Conservation (phyloP, 768 basidiomycete species). For the Termitomyces sp. region DNA sequence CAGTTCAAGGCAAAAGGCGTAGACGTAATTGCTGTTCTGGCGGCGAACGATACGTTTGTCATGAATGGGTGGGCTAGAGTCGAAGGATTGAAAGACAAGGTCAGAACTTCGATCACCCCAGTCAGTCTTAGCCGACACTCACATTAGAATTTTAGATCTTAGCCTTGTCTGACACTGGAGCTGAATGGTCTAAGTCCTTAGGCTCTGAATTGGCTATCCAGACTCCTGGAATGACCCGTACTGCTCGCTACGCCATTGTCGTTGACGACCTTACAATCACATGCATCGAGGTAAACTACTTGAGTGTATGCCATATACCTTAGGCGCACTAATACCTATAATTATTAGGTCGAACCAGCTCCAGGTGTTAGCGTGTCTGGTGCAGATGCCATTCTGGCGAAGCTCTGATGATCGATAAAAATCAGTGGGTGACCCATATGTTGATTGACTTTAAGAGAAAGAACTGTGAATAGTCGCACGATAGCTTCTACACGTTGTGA, state of each 20-base stretch:
- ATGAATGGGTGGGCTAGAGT: slow-evolving; percentile 59
- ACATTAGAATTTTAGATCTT: slow-evolving; percentile 40
- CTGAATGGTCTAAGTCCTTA: slow-evolving; percentile 49
- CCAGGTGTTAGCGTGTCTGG: slow-evolving; percentile 50
- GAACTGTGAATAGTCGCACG: slow-evolving; percentile 2
- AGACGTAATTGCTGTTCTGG: slow-evolving; percentile 63
- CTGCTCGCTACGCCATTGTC: slow-evolving; percentile 56
- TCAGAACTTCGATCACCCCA: slow-evolving; percentile 10
- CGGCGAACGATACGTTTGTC: slow-evolving; percentile 79
- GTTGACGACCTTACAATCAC: slow-evolving; percentile 67
- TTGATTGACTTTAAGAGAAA: neutral
- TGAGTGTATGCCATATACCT: neutral
- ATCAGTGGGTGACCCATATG: slow-evolving; percentile 13
- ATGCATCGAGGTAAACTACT: slow-evolving; percentile 47
- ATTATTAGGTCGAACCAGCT: slow-evolving; percentile 38
- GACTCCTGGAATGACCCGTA: slow-evolving; percentile 47
- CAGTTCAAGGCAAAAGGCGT: slow-evolving; percentile 77
- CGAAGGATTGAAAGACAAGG: slow-evolving; percentile 64
- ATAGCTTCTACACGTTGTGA: neutral
- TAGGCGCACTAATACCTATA: slow-evolving; percentile 10
- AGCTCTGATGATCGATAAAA: slow-evolving; percentile 16
- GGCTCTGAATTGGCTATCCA: slow-evolving; percentile 44
- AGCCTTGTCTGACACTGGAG: slow-evolving; percentile 48
- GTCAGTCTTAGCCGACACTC: neutral
- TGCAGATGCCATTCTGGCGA: slow-evolving; percentile 52